phyloP scores from a whole-genome alignment of 164 flowering plant genomes.

The Chimonanthus salicifolius region DNA sequence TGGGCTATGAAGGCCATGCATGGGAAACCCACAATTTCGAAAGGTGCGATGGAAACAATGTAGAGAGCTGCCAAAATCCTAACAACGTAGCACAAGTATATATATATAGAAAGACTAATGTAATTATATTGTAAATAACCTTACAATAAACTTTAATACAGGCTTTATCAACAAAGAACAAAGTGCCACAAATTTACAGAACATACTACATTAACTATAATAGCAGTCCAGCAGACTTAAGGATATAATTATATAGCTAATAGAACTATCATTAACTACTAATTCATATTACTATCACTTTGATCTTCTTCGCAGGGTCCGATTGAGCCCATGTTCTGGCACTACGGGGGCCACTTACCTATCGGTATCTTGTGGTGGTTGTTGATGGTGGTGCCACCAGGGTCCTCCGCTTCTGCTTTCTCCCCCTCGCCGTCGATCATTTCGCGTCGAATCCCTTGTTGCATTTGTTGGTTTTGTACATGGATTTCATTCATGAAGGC shows the following conservation, averaged over 20 bases:
- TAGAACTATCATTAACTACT: neutral
- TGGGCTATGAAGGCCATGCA: no score
- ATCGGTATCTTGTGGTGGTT: conserved; percentile 4
- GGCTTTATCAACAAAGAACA: no score
- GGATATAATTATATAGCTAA: neutral
- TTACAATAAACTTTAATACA: no score
- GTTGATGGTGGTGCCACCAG: neutral
- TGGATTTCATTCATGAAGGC: neutral
- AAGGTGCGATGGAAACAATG: no score
- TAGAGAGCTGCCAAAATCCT: no score
- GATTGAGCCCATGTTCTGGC: neutral
- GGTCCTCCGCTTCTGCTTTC: neutral
- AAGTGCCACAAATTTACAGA: no score
- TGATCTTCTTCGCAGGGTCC: neutral
- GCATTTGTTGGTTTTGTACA: neutral
- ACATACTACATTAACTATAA: no score
- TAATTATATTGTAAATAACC: no score
- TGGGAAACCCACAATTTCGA: no score
- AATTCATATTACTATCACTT: neutral
- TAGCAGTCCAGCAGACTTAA: no score
- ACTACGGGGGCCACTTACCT: neutral
- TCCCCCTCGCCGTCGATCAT: neutral
- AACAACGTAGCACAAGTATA: no score
- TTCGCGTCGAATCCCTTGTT: neutral
- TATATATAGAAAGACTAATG: no score